These are phyloP conservation scores for Pleoardoris graminearum DNA, from an alignment of 2,329 filamentous ascomycete species.

Conservation along the genomic window DNA sequence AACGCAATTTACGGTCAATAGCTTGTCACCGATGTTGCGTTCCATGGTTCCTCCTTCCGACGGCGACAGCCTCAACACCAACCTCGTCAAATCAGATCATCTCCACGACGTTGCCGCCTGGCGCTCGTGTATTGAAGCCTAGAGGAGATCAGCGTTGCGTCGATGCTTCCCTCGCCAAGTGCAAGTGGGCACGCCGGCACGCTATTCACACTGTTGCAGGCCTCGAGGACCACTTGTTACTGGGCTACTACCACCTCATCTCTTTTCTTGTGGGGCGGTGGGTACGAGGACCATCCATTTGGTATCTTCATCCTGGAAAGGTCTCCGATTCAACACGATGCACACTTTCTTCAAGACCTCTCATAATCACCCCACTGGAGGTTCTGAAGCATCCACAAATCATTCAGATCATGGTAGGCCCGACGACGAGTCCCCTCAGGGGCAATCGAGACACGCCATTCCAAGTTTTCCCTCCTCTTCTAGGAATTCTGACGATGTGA, in stretches of 20 bases:
- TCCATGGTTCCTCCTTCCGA: too few species aligned
- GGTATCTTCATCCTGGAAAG: not conserved
- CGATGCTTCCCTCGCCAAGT: not conserved
- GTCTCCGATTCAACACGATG: not conserved
- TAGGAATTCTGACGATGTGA: not conserved
- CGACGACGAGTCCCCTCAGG: not conserved
- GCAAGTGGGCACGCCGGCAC: too few species aligned
- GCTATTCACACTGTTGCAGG: not conserved
- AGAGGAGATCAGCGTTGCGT: too few species aligned
- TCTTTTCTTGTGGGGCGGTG: not conserved
- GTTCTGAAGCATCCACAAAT: not conserved
- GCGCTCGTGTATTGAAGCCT: too few species aligned
- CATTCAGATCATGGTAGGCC: not conserved
- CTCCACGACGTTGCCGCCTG: too few species aligned
- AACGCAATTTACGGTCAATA: too few species aligned
- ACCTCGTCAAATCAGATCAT: too few species aligned
- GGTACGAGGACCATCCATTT: not conserved
- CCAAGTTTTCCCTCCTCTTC: not conserved
- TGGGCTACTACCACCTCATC: not conserved
- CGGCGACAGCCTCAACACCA: too few species aligned
- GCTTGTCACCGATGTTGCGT: too few species aligned
- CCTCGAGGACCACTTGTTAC: not conserved
- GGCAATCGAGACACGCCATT: not conserved
- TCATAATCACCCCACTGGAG: not conserved
- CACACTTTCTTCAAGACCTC: not conserved